phyloP scores from a whole-genome alignment of 2,329 filamentous ascomycete genomes.

The Xylariaceae sp. region DNA sequence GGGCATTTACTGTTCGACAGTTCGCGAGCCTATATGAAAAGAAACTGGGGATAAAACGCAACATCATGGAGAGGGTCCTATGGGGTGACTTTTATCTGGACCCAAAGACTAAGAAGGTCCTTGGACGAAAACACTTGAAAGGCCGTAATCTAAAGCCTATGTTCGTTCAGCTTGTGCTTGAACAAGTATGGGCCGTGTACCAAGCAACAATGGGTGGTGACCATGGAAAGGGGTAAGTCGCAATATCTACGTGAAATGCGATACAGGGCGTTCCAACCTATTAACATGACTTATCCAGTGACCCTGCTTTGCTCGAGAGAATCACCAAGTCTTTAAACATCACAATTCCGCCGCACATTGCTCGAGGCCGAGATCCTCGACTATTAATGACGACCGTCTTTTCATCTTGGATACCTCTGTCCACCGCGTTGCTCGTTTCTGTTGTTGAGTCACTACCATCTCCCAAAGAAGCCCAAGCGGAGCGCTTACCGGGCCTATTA shows the following conservation, averaged over 20 bases:
- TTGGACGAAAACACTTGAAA: constrained; percentile 87
- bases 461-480: constrained; percentile 71
- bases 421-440: constrained; percentile 86
- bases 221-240: constrained; percentile 67
- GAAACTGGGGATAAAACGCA: constrained; percentile 90
- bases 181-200: constrained; percentile 95
- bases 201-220: constrained; percentile 80
- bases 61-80: constrained; percentile 81
- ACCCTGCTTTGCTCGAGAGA: constrained; percentile 78
- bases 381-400: constrained; percentile 83
- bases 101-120: constrained; percentile 90
- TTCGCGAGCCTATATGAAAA: constrained; percentile 93
- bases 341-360: constrained; percentile 74
- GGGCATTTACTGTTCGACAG: constrained; percentile 94
- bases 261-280: constrained; percentile 3
- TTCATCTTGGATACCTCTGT: constrained; percentile 83
- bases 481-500: constrained; percentile 73
- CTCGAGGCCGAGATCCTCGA: constrained; percentile 76
- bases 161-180: constrained; percentile 93
- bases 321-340: constrained; percentile 89
- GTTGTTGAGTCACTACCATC: constrained; percentile 90
- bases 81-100: constrained; percentile 98
- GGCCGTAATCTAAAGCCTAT: constrained; percentile 88
- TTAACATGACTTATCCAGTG: constrained; percentile 42
- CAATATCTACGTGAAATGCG: neutral